Evolutionary conservation across 345 rosid species (phyloP).

Genomic region (Alliaria petiolata): DNA sequence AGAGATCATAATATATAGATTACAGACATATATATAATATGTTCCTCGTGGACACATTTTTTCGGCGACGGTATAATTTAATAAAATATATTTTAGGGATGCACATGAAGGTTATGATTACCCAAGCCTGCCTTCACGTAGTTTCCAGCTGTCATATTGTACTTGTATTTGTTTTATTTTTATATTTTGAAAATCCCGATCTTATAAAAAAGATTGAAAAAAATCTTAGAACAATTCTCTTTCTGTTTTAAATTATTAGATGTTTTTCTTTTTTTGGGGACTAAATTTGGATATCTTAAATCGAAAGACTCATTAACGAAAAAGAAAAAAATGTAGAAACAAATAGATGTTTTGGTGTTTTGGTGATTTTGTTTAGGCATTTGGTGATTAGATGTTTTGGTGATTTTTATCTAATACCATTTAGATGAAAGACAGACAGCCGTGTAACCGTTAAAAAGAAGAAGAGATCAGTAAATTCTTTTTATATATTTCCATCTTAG

Average conservation of each 20-base stretch:
- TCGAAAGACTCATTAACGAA: too few relatives aligned
- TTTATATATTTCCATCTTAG: not conserved
- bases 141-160: slow-evolving; percentile 15
- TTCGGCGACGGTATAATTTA: not conserved
- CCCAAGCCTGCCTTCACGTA: slow-evolving; percentile 6
- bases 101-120: not conserved
- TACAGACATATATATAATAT: slow-evolving; percentile 18
- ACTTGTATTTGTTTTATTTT: not conserved
- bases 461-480: not conserved
- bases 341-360: too few relatives aligned
- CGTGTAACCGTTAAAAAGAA: too few relatives aligned
- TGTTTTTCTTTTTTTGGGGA: too few relatives aligned
- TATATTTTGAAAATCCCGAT: not conserved
- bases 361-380: too few relatives aligned
- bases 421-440: too few relatives aligned
- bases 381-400: too few relatives aligned
- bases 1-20: not conserved
- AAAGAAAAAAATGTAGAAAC: too few relatives aligned
- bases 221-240: too few relatives aligned
- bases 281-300: too few relatives aligned
- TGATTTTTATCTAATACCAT: not conserved
- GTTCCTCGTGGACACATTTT: slow-evolving; percentile 10
- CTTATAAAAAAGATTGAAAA: not conserved
- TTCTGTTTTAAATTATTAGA: not conserved
- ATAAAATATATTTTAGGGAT: too few relatives aligned